These are phyloP conservation scores for Raffaelea arxii DNA, from an alignment of 2,329 filamentous ascomycete species.

Conservation along the genomic window DNA sequence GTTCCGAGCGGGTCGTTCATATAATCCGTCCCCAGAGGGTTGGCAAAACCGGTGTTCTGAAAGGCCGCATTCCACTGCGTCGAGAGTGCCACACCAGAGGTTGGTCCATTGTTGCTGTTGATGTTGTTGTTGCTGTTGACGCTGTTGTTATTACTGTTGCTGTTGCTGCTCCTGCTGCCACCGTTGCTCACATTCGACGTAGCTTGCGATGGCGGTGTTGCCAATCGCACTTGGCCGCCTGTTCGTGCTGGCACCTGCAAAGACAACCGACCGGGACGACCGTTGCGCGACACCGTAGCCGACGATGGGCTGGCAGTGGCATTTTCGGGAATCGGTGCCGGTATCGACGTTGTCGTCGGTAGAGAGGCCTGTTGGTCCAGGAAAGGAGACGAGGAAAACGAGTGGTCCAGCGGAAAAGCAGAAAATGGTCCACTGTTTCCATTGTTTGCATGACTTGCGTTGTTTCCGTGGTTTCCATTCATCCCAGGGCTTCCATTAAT, in stretches of 20 bases:
- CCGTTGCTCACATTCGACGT: neutral
- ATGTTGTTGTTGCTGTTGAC: neutral
- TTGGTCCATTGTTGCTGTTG: slow-evolving; percentile 3
- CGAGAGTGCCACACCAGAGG: no score
- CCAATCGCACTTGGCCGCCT: slow-evolving; percentile 21
- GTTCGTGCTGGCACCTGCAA: slow-evolving; percentile 46
- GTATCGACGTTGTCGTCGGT: slow-evolving; percentile 1
- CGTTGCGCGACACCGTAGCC: slow-evolving; percentile 6
- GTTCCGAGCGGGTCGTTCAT: no score
- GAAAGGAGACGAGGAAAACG: no score
- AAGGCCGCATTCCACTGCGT: no score
- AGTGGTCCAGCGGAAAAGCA: slow-evolving; percentile 51
- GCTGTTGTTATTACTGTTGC: neutral
- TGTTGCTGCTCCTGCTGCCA: neutral
- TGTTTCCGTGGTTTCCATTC: no score
- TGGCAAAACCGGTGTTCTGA: no score
- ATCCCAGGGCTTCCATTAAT: no score
- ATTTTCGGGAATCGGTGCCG: neutral
- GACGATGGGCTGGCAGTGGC: neutral
- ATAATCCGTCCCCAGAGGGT: no score
- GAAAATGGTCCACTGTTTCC: slow-evolving; percentile 51
- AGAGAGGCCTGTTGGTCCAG: no score
- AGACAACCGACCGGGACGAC: slow-evolving; percentile 40
- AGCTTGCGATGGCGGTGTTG: slow-evolving; percentile 16
- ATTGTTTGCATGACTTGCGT: no score